Base-by-base conservation (phyloP, 768 basidiomycete genomes). In the Lactarius sanguifluus region DNA sequence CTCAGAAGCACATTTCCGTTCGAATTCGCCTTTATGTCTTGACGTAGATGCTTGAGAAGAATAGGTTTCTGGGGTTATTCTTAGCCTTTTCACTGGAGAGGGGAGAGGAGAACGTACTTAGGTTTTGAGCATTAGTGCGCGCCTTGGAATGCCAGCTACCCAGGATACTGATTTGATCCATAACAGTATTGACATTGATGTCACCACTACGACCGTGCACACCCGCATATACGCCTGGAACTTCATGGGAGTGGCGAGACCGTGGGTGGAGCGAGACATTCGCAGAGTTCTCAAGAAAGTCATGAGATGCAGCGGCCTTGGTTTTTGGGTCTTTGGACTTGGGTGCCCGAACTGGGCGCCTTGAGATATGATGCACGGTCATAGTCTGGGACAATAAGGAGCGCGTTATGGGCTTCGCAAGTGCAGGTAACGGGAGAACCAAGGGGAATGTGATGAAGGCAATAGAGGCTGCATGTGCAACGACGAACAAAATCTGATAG, bases 391-490 rank as follows among this genome's bases (percentile, higher is more conserved):
- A 58, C 55, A 62, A 60, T 45, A 69, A 30, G 20, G 73, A 66
- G 32, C 69, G 57, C 16, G 72, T 62, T 30, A 73, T 50, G n/a
- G 77, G 74, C 25, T 72, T 65, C 8, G 77, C 78, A 41, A 74
- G 56, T 25, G 70, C 72, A 13, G 64, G 54, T 6, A 69, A 64
- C 23, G 73, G 63, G 5, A 67, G 43, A n/a, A 71, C 36, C n/a
- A 67, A 60, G 18, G 70, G 55, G 60, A 77, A 75, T 67, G 77
- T 68, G 64, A 80, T 72, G 55, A 77, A 72, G 57, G 77, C 73
- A 69, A 85, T 75, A 64, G 73, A 76, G 66, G 79, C 70, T 57
- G 79, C 76, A 71, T 81, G 76, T 58, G 82, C 71, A 64, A 77
- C 78, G 72, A 82, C 65, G 67, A 79, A 73, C 66, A 81, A 64